Evolutionary conservation across 2,329 filamentous ascomycete species (phyloP).

Genomic region (Aureobasidium vineae): DNA sequence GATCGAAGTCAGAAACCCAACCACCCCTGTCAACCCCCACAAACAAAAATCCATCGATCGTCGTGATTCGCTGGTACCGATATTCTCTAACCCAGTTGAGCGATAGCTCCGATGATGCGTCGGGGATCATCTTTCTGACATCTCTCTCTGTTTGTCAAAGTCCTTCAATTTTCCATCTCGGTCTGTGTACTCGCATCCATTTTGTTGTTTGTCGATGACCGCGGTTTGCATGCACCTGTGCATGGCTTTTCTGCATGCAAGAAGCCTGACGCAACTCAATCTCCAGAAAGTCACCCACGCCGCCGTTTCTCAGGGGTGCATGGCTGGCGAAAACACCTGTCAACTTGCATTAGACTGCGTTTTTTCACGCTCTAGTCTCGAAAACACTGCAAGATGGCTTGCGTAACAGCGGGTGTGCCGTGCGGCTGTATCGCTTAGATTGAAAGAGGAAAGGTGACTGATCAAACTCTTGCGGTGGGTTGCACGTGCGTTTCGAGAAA

Average conservation of each 20-base stretch:
- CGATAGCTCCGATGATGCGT: not conserved
- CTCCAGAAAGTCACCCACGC: not conserved
- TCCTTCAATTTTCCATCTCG: constrained; percentile 14
- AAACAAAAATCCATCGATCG: constrained; percentile 18
- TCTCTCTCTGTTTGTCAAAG: constrained; percentile 6
- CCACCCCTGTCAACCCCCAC: constrained; percentile 21
- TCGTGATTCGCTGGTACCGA: constrained; percentile 16
- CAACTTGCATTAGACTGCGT: constrained; percentile 15
- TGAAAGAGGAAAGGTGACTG: not conserved
- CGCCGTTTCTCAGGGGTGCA: constrained; percentile 24
- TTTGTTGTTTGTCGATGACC: not conserved
- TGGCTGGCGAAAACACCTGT: constrained; percentile 21
- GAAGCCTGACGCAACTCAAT: not conserved
- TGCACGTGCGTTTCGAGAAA: not conserved
- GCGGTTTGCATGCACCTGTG: constrained; percentile 5
- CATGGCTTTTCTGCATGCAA: constrained; percentile 20
- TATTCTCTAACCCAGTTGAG: not conserved
- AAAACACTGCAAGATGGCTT: constrained; percentile 18
- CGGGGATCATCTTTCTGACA: not conserved
- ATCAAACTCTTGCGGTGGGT: not conserved
- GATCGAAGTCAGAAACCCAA: constrained; percentile 5
- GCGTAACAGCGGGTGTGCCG: constrained; percentile 15
- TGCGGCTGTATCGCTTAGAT: constrained; percentile 4
- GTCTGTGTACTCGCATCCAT: not conserved
- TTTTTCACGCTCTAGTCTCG: not conserved